Percentiles rank a stretch among this genome's conserved stretches.
Evolutionary conservation across 2,329 filamentous ascomycete species (phyloP).

Genomic region (Alternaria burnsii): DNA sequence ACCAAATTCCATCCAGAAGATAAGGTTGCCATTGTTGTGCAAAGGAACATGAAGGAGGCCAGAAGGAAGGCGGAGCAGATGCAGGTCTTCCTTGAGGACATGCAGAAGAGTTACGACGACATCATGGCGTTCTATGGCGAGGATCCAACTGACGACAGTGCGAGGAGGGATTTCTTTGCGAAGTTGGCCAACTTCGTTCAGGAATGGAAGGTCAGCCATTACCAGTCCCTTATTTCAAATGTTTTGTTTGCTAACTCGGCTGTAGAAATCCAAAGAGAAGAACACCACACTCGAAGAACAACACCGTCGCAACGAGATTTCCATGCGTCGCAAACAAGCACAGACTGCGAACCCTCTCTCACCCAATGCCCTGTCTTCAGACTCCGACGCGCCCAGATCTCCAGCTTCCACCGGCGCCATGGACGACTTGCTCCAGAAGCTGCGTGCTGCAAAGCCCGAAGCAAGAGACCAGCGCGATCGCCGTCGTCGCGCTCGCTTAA

Average conservation of each 20-base stretch:
- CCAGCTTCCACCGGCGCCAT: constrained; percentile 86
- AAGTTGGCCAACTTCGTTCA: constrained; percentile 89
- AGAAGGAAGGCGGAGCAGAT: constrained; percentile 95
- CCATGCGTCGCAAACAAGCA: constrained; percentile 80
- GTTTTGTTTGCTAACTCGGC: constrained; percentile 12
- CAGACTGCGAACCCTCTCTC: constrained; percentile 62
- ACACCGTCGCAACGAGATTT: constrained; percentile 84
- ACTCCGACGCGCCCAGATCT: constrained; percentile 59
- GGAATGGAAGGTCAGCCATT: constrained; percentile 79
- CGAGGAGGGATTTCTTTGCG: constrained; percentile 92
- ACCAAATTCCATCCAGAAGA: constrained; percentile 99
- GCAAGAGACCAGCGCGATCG: constrained; percentile 88
- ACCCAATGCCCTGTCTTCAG: constrained; percentile 56
- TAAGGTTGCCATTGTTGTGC: constrained; percentile 88
- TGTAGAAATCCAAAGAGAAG: constrained; percentile 88
- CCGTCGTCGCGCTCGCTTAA: constrained; percentile 83
- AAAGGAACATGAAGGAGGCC: constrained; percentile 95
- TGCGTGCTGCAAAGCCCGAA: constrained; percentile 91
- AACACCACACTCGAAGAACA: constrained; percentile 85
- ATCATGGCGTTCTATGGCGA: constrained; percentile 98
- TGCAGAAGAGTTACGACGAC: constrained; percentile 88
- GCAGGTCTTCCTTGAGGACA: constrained; percentile 91
- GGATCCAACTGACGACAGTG: constrained; percentile 88
- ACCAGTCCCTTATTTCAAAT: not conserved
- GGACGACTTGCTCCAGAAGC: constrained; percentile 93